Base-by-base conservation (phyloP, 2,329 filamentous ascomycete species). In the Fonsecaea pedrosoi region DNA sequence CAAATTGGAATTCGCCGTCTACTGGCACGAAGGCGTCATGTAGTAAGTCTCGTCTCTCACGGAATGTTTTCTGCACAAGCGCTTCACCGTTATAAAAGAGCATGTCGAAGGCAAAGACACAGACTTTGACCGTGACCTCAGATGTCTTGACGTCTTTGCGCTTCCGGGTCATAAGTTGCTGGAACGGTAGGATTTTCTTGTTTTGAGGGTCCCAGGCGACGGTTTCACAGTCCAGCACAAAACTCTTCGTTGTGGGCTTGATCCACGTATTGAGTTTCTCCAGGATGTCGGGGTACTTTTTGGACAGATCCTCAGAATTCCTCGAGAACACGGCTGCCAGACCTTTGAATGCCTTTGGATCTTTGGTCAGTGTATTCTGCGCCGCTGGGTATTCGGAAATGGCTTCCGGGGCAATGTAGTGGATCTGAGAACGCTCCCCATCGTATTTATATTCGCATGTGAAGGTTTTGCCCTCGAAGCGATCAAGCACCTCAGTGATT, bases 371-470 rank as follows among this genome's bases (percentile, higher is more conserved):
- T 7, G 87, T 87, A 5, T 86, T 80, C 10, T 83, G 81, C 0
- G 85, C 81, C 55, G 90, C 86, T 65, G 86, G 85, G 72, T 92
- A 90, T 62, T 92, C 85, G 66, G 90, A 82, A 1, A 87, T 82
- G 9, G 91, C 86, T 69, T 94, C 91, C 69, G 92, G 92, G 4
- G 94, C 90, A 37, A 98, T 92, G 73, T 96, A 99, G 77, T 99
- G 95, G 59, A 99, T 98, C 77, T 99, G 95, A n/a, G 95, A 95
- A 76, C 95, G 86, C 79, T 99, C 95, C 57, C 95, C 95, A 74
- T 99, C 95, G 75, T 99, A 99, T 79, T 99, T 99, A 84, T 96
- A 99, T 78, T 99, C 95, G 80, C 95, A 99, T 0, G 95, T 98
- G 75, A 99, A 99, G 32, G 90, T 91, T 76, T 97, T 95, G 70